Base-by-base conservation (phyloP, 2,329 filamentous ascomycete genomes). In the Aureobasidium sp. region DNA sequence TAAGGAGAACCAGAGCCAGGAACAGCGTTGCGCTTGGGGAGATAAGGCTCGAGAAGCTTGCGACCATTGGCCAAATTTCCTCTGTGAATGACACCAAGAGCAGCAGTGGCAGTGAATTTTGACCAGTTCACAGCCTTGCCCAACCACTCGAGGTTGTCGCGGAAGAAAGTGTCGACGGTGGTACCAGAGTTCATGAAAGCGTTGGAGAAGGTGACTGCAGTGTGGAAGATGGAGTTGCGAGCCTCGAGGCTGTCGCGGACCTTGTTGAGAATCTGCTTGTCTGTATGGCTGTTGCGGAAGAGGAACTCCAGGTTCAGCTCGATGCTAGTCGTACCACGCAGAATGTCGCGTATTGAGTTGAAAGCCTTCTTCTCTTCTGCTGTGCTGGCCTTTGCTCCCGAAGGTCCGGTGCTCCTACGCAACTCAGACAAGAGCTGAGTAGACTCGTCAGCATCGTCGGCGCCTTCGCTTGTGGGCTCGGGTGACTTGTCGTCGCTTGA, bases 51-150 rank as follows among this genome's bases (percentile, higher is more conserved):
- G 14, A 99, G 82, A 2, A 99, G 83, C 77, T 96, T 96, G 71
- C 91, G 86, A 1, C 92, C 94, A 71, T 99, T 93, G 29, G 88
- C 89, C 63, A 99, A 81, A 74, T 99, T 99, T 61, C 94, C 94
- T 49, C 91, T 88, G 75, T 99, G 94, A 65, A 99, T 97, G 57
- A 97, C 94, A 74, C 94, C 94, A 6, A 99, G 81, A 8, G 94
- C 94, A 61, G 94, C 94, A 5, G 94, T 99, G 14, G 94, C 94
- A 0, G 94, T 97, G 74, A 99, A 99, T 74, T 99, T 99, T 64
- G 92, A 97, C 94, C 94, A 99, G 78, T 99, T 99, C 51, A 97
- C 91, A 30, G 94, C 94, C 79, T 97, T 99, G 64, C 93, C 92
- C 3, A 99, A 79, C 94, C 94, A 99, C 67, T 99, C 94, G 29